phyloP scores from a whole-genome alignment of 345 rosid genomes.

The Ceriops tagal region DNA sequence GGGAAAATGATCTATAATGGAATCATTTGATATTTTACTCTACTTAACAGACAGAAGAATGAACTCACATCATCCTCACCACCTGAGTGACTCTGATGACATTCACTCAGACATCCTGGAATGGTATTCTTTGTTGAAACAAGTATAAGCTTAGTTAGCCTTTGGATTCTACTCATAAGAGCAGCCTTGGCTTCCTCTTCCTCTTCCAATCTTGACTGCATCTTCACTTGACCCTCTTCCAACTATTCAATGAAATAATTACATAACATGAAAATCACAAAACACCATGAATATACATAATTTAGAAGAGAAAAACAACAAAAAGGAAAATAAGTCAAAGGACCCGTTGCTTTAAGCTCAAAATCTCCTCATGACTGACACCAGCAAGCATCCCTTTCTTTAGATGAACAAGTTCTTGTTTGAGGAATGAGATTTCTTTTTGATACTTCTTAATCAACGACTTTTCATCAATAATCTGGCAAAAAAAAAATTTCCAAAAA shows the following conservation, averaged over 20 bases:
- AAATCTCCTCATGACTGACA: constrained; percentile 88
- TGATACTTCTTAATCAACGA: constrained; percentile 97
- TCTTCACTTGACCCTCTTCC: constrained; percentile 99
- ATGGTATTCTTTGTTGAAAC: constrained; percentile 87
- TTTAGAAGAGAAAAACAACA: background rate
- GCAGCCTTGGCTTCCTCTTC: constrained; percentile 99
- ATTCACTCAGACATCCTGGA: constrained; percentile 68
- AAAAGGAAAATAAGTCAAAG: background rate
- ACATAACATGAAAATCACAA: background rate
- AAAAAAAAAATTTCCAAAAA: constrained; percentile 19
- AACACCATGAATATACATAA: background rate
- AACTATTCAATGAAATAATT: constrained; percentile 41
- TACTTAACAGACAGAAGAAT: background rate
- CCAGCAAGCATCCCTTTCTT: constrained; percentile 80
- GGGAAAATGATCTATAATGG: background rate
- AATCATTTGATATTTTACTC: background rate
- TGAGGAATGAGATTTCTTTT: constrained; percentile 88
- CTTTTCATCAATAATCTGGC: constrained; percentile 96
- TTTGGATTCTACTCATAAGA: constrained; percentile 97
- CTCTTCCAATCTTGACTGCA: constrained; percentile 98
- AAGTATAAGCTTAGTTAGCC: constrained; percentile 96
- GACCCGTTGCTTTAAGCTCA: constrained; percentile 91
- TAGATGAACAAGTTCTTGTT: constrained; percentile 84
- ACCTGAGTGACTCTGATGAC: constrained; percentile 60
- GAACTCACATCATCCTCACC: constrained; percentile 74